These are phyloP conservation scores for Colletotrichum brevisporum DNA, from an alignment of 2,329 filamentous ascomycete genomes.

Conservation along the genomic window DNA sequence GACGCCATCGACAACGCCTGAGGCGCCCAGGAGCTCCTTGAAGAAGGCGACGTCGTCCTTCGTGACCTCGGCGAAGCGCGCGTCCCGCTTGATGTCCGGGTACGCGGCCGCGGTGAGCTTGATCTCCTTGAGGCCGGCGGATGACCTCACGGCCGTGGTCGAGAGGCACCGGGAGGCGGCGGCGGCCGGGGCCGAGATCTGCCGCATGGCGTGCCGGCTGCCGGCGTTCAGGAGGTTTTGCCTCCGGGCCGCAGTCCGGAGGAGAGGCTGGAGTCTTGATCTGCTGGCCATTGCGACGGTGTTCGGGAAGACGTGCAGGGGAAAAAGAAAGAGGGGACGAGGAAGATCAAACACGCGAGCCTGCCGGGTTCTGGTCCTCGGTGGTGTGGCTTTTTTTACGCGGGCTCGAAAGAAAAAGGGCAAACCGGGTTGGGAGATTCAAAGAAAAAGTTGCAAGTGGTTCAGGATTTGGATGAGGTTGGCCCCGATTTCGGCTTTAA, in stretches of 20 bases:
- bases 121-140: constrained; percentile 43
- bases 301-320: background rate
- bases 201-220: constrained; percentile 30
- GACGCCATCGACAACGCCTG: constrained; percentile 88
- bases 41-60: constrained; percentile 87
- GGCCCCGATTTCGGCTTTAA: constrained; percentile 38
- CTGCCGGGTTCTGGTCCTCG: constrained; percentile 2
- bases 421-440: background rate
- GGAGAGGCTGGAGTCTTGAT: constrained; percentile 40
- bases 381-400: background rate
- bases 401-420: background rate
- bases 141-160: constrained; percentile 34
- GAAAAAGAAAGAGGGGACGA: constrained; percentile 8
- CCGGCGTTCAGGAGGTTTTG: constrained; percentile 36
- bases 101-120: constrained; percentile 91
- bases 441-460: constrained; percentile 21
- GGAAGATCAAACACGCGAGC: constrained; percentile 3
- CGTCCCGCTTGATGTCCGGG: constrained; percentile 84
- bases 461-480: constrained; percentile 13
- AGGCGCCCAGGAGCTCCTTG: constrained; percentile 83
- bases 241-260: constrained; percentile 40
- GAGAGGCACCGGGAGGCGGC: constrained; percentile 27
- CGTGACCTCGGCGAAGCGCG: constrained; percentile 81
- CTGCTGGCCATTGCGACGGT: constrained; percentile 41
- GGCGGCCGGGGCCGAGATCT: constrained; percentile 29